Evolutionary conservation across 2,329 filamentous ascomycete genomes (phyloP), one percentile per base, ranked within the genome.

Genomic region (Ophiosphaerella narmari): DNA sequence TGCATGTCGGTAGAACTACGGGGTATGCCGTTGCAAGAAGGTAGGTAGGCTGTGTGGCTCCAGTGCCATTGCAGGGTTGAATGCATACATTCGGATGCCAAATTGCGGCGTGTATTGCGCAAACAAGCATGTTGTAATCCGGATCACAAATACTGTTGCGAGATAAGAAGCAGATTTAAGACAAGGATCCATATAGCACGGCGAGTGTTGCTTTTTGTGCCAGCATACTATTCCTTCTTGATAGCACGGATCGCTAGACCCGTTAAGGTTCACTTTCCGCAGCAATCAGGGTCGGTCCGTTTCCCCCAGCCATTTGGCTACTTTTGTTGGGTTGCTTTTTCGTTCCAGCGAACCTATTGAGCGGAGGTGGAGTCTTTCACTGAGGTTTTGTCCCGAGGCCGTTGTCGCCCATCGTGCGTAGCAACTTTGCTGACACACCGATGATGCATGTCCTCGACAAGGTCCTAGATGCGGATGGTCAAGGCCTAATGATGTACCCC

Each of bases 1-100:
- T 54, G 61, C 50, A 59, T 73, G 49, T 60, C 62, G 24, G 68
- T 68, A 2, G 66, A 74, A 50, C 53, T 75, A 29, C 52, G 52
- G 9, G 75, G 74, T 40, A 75, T 83, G 43, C 49, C 8, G 59
- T 67, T 26, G 52, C 50, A n/a, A 48, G 53, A 31, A 45, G 35
- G 14, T 35, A 45, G n/a, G 35, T 39, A 23, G 50, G 18, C 18
- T 44, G n/a, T 59, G 59, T 2, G 69, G 68, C 2, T 67, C 63
- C 12, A 70, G 75, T 35, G 70, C 73, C 4, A 72, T 14, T 18
- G n/a, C 34, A 74, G 52, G 73, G 80, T 18, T 74, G 78, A 24
- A 82, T 77, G 24, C 77, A 79, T 35, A 80, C 79, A 38, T 77
- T 3, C 71, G 52, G 23, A 68, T 51, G 41, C 55, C 38, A 44